Conservation (phyloP, 768 basidiomycete genomes). For the Suillus weaverae region DNA sequence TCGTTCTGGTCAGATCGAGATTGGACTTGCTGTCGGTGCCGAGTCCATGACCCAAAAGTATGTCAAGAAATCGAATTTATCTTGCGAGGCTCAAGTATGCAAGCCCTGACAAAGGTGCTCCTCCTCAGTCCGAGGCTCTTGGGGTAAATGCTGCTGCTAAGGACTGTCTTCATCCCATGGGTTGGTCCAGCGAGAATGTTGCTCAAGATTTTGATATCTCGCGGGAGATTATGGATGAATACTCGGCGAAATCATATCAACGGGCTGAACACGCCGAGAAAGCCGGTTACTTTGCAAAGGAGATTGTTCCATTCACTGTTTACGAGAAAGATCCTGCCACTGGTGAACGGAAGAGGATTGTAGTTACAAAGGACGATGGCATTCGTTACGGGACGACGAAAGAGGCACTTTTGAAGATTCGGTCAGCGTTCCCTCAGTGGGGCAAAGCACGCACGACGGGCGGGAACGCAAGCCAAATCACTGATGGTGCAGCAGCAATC, state of each 20-base stretch:
- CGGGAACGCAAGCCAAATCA: constrained; percentile 84
- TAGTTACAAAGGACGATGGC: constrained; percentile 72
- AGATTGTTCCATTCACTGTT: constrained; percentile 78
- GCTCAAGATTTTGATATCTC: constrained; percentile 71
- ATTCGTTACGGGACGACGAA: constrained; percentile 74
- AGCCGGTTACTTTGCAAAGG: constrained; percentile 59
- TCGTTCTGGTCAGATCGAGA: constrained; percentile 72
- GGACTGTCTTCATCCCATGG: constrained; percentile 75
- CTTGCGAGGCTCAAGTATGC: constrained; percentile 7
- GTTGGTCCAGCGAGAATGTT: constrained; percentile 89
- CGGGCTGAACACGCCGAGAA: constrained; percentile 76
- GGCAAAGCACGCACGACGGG: constrained; percentile 72
- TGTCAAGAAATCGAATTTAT: constrained; percentile 24
- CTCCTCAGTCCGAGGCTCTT: constrained; percentile 61
- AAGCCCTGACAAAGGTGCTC: constrained; percentile 67
- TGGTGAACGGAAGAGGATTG: constrained; percentile 51
- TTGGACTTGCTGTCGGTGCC: constrained; percentile 80
- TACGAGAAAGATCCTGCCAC: constrained; percentile 57
- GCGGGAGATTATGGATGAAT: constrained; percentile 73
- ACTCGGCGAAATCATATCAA: constrained; percentile 74
- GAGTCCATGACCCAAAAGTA: constrained; percentile 85
- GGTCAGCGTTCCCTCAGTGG: constrained; percentile 83
- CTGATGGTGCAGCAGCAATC: constrained; percentile 81
- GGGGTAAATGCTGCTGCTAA: constrained; percentile 52
- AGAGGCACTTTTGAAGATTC: constrained; percentile 61